These are phyloP conservation scores for Cercospora citrullina DNA, from an alignment of 2,329 filamentous ascomycete genomes.

Conservation along the genomic window DNA sequence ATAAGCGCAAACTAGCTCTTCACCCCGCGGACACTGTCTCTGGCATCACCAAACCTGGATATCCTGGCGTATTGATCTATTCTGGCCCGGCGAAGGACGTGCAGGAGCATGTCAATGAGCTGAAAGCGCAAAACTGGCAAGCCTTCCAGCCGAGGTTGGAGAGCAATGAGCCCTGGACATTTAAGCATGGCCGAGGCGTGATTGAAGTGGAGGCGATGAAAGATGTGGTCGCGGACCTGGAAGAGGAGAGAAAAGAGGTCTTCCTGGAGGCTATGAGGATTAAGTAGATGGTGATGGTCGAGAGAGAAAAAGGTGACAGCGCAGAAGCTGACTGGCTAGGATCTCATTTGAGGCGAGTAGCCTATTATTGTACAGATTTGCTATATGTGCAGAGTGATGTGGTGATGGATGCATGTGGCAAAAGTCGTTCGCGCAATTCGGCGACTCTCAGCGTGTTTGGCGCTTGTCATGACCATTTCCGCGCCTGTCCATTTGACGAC, in stretches of 20 bases:
- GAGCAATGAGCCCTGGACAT: slow-evolving; percentile 42
- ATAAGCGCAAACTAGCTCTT: slow-evolving; percentile 49
- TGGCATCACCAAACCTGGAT: slow-evolving; percentile 50
- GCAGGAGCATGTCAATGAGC: slow-evolving; percentile 44
- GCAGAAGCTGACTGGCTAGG: background rate
- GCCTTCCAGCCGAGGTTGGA: slow-evolving; percentile 50
- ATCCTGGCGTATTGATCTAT: slow-evolving; percentile 49
- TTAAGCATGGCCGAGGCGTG: slow-evolving; percentile 44
- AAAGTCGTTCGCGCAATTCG: background rate
- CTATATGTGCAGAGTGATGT: background rate
- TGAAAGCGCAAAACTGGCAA: slow-evolving; percentile 49
- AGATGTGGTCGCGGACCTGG: slow-evolving; percentile 44
- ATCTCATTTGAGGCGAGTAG: background rate
- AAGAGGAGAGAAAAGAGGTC: slow-evolving; percentile 31
- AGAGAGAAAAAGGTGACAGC: background rate
- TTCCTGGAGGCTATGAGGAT: slow-evolving; percentile 41
- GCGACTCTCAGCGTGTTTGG: background rate
- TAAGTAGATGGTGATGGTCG: slow-evolving; percentile 28
- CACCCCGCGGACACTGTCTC: slow-evolving; percentile 39
- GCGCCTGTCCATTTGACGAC: background rate
- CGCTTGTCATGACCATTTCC: background rate
- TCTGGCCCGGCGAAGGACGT: slow-evolving; percentile 43
- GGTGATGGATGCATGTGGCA: background rate
- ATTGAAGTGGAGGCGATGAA: slow-evolving; percentile 49
- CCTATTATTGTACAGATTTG: background rate